phyloP scores from a whole-genome alignment of 2,329 filamentous ascomycete species.

The Scedosporium dehoogii region DNA sequence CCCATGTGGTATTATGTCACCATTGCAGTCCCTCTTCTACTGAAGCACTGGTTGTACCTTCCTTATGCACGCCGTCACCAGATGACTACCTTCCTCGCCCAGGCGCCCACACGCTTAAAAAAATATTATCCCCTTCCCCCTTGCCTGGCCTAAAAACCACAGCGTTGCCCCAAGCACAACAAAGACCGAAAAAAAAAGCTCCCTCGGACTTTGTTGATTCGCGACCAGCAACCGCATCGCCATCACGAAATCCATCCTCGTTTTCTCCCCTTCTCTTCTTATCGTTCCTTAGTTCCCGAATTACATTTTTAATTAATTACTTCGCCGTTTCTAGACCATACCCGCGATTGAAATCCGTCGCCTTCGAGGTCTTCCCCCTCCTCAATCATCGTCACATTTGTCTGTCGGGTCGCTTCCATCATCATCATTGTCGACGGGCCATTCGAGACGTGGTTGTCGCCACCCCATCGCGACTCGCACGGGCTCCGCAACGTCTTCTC shows the following conservation, averaged over 20 bases:
- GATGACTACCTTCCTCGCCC: background rate
- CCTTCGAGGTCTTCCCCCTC: background rate
- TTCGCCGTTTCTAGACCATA: background rate
- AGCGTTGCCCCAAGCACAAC: background rate
- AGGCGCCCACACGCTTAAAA: constrained; percentile 1
- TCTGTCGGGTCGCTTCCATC: background rate
- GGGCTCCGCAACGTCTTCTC: background rate
- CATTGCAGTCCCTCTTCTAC: background rate
- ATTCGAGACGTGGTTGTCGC: background rate
- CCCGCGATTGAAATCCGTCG: background rate
- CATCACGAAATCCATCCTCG: background rate
- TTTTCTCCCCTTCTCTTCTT: background rate
- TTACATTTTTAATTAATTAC: constrained; percentile 1
- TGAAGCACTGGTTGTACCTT: background rate
- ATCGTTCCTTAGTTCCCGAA: background rate
- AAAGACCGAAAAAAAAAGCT: constrained; percentile 1
- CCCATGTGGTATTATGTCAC: background rate
- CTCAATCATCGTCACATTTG: background rate
- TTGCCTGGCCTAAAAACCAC: constrained; percentile 1
- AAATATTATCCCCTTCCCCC: constrained; percentile 4
- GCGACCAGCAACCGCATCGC: background rate
- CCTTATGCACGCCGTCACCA: background rate
- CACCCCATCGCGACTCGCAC: background rate
- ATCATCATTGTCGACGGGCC: background rate
- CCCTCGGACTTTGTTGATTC: background rate